These are phyloP conservation scores for Globisporangium uncinulatum DNA, from an alignment of 352 stramenopile species.

Conservation along the genomic window DNA sequence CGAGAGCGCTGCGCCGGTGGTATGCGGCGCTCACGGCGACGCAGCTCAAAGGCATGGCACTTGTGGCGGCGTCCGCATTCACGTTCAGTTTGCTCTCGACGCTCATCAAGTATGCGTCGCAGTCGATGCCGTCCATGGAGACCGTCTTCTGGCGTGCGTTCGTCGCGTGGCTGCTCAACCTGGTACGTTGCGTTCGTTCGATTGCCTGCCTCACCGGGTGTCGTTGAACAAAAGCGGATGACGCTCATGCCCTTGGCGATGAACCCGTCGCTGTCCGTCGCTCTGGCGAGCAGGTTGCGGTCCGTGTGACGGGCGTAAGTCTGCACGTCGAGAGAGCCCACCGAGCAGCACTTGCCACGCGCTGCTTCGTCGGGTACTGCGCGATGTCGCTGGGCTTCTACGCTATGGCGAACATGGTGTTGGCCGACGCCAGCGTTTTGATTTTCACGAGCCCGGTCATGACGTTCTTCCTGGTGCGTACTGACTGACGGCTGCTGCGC, in stretches of 20 bases:
- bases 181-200: conserved; percentile 21
- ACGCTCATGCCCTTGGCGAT: too few species aligned
- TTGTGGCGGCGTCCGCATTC: conserved; percentile 50
- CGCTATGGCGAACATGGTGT: conserved; percentile 66
- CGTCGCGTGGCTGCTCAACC: conserved; percentile 43
- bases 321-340: conserved; percentile 33
- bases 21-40: conserved; percentile 3
- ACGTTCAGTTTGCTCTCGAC: conserved; percentile 53
- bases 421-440: conserved; percentile 59
- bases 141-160: conserved; percentile 62
- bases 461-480: conserved; percentile 54
- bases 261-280: too few species aligned
- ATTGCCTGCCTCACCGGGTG: too few species aligned
- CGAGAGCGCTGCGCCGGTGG: conserved; percentile 6
- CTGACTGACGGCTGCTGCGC: too few species aligned
- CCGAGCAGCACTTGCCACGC: conserved; percentile 25
- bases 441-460: conserved; percentile 61
- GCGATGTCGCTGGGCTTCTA: conserved; percentile 63
- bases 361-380: conserved; percentile 35
- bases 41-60: conserved; percentile 22
- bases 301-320: conserved; percentile 21
- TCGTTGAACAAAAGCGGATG: too few species aligned
- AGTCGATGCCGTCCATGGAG: conserved; percentile 53
- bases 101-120: conserved; percentile 46
- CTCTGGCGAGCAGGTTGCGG: conserved; percentile 21